These are phyloP conservation scores for Serendipita sp. DNA, from an alignment of 768 basidiomycete species.

Conservation along the genomic window DNA sequence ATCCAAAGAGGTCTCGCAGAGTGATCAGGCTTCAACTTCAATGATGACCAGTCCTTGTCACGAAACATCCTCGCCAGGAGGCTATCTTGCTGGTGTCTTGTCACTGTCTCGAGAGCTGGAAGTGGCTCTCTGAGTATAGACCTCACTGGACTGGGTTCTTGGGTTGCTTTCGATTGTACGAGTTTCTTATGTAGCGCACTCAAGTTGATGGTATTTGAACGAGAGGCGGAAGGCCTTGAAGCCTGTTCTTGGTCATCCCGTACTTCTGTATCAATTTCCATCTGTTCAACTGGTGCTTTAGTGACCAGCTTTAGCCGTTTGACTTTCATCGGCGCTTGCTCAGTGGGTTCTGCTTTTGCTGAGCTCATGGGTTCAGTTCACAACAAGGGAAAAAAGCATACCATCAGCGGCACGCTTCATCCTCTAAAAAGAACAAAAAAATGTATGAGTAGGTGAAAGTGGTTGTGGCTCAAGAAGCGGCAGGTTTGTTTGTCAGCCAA, in stretches of 20 bases:
- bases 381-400: constrained; percentile 10
- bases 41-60: constrained; percentile 72
- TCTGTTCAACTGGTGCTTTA: constrained; percentile 29
- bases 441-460: neutral
- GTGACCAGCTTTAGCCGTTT: constrained; percentile 7
- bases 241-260: neutral
- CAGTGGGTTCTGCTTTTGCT: neutral
- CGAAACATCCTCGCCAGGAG: constrained; percentile 25
- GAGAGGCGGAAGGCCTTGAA: neutral
- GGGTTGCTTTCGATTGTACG: constrained; percentile 13
- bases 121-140: constrained; percentile 13
- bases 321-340: constrained; percentile 7
- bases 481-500: neutral
- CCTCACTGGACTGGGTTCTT: constrained; percentile 13
- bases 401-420: constrained; percentile 28
- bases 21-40: constrained; percentile 83
- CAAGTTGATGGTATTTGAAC: constrained; percentile 6
- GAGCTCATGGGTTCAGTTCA: neutral
- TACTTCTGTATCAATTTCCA: constrained; percentile 65
- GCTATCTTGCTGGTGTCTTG: constrained; percentile 7
- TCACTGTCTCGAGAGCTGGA: constrained; percentile 9
- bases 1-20: constrained; percentile 91
- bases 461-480: neutral
- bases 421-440: neutral
- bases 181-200: constrained; percentile 12